A percentile compares a stretch with the other conserved stretches of the same genome.
These are phyloP conservation scores for Solanum hybrid DNA, from an alignment of 305 asterid genomes.

Conservation along the genomic window DNA sequence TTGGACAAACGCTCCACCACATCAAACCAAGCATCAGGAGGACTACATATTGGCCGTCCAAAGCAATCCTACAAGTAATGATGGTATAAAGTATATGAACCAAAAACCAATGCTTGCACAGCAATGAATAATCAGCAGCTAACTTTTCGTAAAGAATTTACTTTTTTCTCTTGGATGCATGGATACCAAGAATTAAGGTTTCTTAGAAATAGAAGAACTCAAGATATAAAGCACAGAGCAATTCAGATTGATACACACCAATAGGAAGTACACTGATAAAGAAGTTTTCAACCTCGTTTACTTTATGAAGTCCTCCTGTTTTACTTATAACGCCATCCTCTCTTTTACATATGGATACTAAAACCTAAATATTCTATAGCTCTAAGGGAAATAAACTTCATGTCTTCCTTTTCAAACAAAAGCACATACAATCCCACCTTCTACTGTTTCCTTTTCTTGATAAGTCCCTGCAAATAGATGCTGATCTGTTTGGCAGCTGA, in stretches of 20 bases:
- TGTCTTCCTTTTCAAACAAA: not conserved
- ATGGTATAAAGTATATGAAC: not conserved
- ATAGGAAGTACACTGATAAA: not conserved
- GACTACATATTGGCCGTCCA: constrained; percentile 89
- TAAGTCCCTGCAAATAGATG: not conserved
- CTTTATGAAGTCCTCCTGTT: not conserved
- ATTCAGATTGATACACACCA: not conserved
- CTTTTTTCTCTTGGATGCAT: not conserved
- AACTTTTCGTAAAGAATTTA: not conserved
- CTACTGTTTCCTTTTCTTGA: not conserved
- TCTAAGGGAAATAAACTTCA: not conserved
- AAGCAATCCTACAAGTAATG: constrained; percentile 76
- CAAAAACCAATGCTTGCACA: not conserved
- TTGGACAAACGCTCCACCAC: constrained; percentile 94
- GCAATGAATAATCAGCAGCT: not conserved
- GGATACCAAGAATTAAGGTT: not conserved
- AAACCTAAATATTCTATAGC: not conserved
- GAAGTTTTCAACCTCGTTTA: not conserved
- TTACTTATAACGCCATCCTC: not conserved
- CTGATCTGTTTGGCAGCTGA: not conserved
- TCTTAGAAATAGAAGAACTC: not conserved
- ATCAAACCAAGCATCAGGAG: constrained; percentile 99
- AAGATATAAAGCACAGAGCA: not conserved
- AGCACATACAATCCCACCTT: not conserved
- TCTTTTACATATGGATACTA: not conserved